A percentile compares a stretch with the other conserved stretches of the same genome.
phyloP scores from a whole-genome alignment of 2,329 filamentous ascomycete species.

The Didymella exigua region DNA sequence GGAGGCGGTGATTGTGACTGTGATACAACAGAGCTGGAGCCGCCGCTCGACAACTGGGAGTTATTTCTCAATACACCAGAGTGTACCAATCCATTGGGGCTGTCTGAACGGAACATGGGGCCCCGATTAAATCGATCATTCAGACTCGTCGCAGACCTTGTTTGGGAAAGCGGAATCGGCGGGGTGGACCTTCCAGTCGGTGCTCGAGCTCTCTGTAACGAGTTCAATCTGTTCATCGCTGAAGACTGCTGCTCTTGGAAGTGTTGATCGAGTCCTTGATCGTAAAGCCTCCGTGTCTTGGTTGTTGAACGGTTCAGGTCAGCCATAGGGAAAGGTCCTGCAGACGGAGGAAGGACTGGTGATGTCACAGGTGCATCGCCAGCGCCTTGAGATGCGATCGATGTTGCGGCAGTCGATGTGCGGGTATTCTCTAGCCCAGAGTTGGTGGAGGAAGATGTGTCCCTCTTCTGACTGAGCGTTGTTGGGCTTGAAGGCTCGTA shows the following conservation, averaged over 20 bases:
- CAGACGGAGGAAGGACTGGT: slow-evolving; percentile 28
- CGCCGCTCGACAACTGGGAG: slow-evolving; percentile 37
- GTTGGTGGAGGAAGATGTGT: slow-evolving; percentile 82
- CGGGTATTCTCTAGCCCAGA: slow-evolving; percentile 70
- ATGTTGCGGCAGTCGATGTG: slow-evolving; percentile 87
- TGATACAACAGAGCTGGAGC: slow-evolving; percentile 49
- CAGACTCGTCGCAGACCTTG: slow-evolving; percentile 54
- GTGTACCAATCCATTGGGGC: slow-evolving; percentile 53
- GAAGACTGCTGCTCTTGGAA: slow-evolving; percentile 80
- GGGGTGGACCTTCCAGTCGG: slow-evolving; percentile 59
- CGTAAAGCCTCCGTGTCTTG: slow-evolving; percentile 78
- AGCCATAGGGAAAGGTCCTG: slow-evolving; percentile 36
- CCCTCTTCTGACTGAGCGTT: slow-evolving; percentile 75
- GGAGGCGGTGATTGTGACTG: slow-evolving; percentile 60
- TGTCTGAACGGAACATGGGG: slow-evolving; percentile 52
- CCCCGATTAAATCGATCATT: slow-evolving; percentile 53
- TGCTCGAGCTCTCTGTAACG: slow-evolving; percentile 66
- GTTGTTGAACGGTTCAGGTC: slow-evolving; percentile 68
- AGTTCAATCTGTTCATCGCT: slow-evolving; percentile 79
- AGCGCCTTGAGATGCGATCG: slow-evolving; percentile 73
- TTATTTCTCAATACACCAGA: slow-evolving; percentile 42
- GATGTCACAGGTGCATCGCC: slow-evolving; percentile 45
- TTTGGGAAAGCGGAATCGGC: slow-evolving; percentile 49
- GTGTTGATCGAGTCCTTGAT: slow-evolving; percentile 79
- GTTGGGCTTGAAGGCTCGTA: slow-evolving; percentile 56